Base-by-base conservation (phyloP, 371 early-diverging fungal genomes). In the Funneliformis caledonium region DNA sequence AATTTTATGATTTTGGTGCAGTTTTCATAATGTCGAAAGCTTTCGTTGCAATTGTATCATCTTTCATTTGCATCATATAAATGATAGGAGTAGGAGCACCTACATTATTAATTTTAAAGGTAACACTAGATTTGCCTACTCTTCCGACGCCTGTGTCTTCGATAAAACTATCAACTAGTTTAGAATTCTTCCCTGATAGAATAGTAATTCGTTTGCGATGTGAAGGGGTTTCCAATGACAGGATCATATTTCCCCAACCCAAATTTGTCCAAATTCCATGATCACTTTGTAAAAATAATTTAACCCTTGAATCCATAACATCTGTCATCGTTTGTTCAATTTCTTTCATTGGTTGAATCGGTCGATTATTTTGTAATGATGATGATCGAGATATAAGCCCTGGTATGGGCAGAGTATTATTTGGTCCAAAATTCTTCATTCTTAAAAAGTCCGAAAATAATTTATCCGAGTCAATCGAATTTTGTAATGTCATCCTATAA, bases 31-130 rank as follows among this genome's bases (percentile, higher is more conserved):
- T 22, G 42, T 79, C 70, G 22, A 50, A 50, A 33, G 79, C 22
- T 48, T 80, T 80, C 14, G 48, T 22, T 12, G 72, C 45, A 47
- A 12, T 61, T 37, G 72, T 33, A 26, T 79, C 79, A 47, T 70
- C 72, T 56, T 72, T 80, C 80, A 80, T 72, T n/a, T 80, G 80
- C 33, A 80, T 31, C 80, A 80, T 72, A 60, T 80, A 80, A 45
- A 80, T 60, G 47, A 59, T 22, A 0, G 16, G 12, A 52, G 16
- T 5, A 50, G 50, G 16, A 2, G 16, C 56, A 3, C n/a, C 16
- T 26, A 69, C 6, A 69, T 37, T 78, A 37, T 26, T 26, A 50
- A 80, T 37, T 45, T 72, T 80, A 52, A 80, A 72, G 2, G 80
- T 72, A n/a, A 80, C 48, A 43, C 61, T 59, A 47, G 61, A 14